Base-by-base conservation (phyloP, 768 basidiomycete genomes). In the Russula lepida region DNA sequence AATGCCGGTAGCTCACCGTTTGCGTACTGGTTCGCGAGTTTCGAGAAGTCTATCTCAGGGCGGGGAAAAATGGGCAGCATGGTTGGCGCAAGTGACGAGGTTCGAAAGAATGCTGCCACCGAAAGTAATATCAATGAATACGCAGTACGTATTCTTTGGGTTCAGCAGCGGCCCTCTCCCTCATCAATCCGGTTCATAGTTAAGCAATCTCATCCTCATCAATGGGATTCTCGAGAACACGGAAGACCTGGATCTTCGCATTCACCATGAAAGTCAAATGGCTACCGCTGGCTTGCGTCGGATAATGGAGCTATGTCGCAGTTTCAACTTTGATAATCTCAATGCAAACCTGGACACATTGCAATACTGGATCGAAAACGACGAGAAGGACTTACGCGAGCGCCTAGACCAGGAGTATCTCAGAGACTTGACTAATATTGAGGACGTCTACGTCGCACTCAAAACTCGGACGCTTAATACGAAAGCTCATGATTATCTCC, bases 11-110 rank as follows among this genome's bases (percentile, higher is more conserved):
- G 81, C 53, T 74, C 77, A 15, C 77, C 77, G 23, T 98, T 92
- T 71, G 85, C 85, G 63, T 93, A 84, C 67, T 98, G 93, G 95
- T 90, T 98, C 70, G 86, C 84, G 66, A 86, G 85, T 0, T 76
- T 95, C 64, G 88, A 92, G 66, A 74, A 75, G 28, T 83, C 83
- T 3, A 78, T 98, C 19, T 80, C 84, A 50, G 95, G 94, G 2
- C 77, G 93, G 58, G 95, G 95, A 1, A 88, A 86, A 71, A 94
- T 98, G 92, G 95, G 95, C 1, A 97, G 90, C 70, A 73, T 90
- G 43, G 95, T 99, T 8, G 97, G 97, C 0, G 92, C 93, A 25
- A 95, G 94, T 67, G 91, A 95, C 15, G 94, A 98, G 66, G 82
- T 95, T 58, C 81, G 81, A 72, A 84, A 82, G 60, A 76, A 79